phyloP scores from a whole-genome alignment of 78 protist genomes.

The Chrysochromulina parva region DNA sequence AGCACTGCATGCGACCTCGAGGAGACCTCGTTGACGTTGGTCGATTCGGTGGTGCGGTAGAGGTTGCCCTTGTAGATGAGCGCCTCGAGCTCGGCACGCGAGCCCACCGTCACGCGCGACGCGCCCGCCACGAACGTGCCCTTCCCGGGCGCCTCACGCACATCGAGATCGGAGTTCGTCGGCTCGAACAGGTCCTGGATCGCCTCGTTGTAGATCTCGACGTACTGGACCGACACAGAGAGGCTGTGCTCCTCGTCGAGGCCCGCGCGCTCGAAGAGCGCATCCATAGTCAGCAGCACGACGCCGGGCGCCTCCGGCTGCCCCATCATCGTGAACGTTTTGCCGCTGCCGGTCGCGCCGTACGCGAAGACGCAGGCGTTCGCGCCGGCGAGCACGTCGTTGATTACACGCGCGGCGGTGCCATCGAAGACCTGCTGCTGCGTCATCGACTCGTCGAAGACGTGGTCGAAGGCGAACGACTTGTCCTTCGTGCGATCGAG shows the following conservation, averaged over 20 bases:
- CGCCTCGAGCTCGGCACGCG: not conserved
- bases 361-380: conserved; percentile 65
- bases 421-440: not conserved
- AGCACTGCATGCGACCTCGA: conserved; percentile 61
- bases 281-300: not conserved
- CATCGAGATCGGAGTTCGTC: not conserved
- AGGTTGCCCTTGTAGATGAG: conserved; percentile 38
- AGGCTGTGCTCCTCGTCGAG: not conserved
- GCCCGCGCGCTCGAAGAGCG: not conserved
- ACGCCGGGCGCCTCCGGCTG: not conserved
- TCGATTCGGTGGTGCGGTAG: conserved; percentile 31
- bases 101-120: not conserved
- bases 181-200: conserved; percentile 19
- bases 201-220: conserved; percentile 40
- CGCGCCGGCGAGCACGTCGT: conserved; percentile 1
- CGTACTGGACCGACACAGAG: not conserved
- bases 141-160: conserved; percentile 46
- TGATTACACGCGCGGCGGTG: not conserved
- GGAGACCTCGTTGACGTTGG: conserved; percentile 36
- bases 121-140: conserved; percentile 51
- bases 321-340: conserved; percentile 62
- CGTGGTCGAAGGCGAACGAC: conserved; percentile 12
- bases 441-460: not conserved
- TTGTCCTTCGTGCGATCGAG: not conserved
- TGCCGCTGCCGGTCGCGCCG: conserved; percentile 72